phyloP scores from a whole-genome alignment of 345 rosid genomes.

The Brassica juncea region DNA sequence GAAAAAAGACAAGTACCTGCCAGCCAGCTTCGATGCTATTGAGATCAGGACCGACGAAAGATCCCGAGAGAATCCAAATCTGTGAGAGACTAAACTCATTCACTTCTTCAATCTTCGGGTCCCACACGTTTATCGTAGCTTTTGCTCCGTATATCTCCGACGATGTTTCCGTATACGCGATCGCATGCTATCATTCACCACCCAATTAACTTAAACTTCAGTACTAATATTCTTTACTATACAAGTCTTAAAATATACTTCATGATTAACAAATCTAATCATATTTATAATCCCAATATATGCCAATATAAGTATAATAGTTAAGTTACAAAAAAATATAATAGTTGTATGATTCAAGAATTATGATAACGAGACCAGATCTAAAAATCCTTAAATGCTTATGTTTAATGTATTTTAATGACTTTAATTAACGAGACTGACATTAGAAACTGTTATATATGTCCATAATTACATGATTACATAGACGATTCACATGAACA shows the following conservation, averaged over 20 bases:
- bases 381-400: slow-evolving; percentile 34
- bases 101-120: slow-evolving; percentile 74
- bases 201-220: background rate
- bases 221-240: background rate
- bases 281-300: slow-evolving; percentile 30
- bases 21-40: slow-evolving; percentile 99
- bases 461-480: slow-evolving; percentile 35
- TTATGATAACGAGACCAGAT: slow-evolving; percentile 37
- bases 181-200: slow-evolving; percentile 70
- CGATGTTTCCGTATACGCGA: slow-evolving; percentile 77
- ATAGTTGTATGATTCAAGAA: slow-evolving; percentile 5
- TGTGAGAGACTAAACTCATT: slow-evolving; percentile 98
- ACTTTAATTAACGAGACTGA: slow-evolving; percentile 14
- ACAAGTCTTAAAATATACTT: slow-evolving; percentile 1
- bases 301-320: background rate
- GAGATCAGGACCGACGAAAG: slow-evolving; percentile 95
- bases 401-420: slow-evolving; percentile 23
- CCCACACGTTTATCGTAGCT: slow-evolving; percentile 98
- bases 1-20: slow-evolving; percentile 66
- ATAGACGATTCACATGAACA: slow-evolving; percentile 1
- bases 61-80: slow-evolving; percentile 94
- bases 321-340: no score
- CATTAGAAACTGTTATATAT: slow-evolving; percentile 34
- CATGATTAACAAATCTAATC: slow-evolving; percentile 4
- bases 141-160: slow-evolving; percentile 76